A percentile compares a stretch with the other conserved stretches of the same genome.
Conservation (phyloP, 805 yeast genomes). For the Starmerella vaccinii region DNA sequence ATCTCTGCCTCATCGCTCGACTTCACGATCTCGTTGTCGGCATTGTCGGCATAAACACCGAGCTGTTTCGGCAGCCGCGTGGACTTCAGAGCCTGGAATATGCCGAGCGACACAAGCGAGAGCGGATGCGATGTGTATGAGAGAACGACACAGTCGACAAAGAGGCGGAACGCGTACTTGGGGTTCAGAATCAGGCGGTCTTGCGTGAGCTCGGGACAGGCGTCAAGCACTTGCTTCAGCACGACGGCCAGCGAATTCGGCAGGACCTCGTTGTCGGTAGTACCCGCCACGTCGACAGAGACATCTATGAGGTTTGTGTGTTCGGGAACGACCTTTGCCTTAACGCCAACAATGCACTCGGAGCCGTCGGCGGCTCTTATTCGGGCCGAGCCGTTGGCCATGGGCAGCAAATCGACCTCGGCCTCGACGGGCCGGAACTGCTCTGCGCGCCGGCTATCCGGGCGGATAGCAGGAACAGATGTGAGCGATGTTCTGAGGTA, state of each 20-base stretch:
- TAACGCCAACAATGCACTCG: constrained; percentile 86
- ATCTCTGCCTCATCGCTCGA: constrained; percentile 54
- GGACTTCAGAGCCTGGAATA: constrained; percentile 69
- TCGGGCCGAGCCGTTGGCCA: constrained; percentile 87
- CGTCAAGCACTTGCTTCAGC: constrained; percentile 38
- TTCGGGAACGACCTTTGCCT: constrained; percentile 58
- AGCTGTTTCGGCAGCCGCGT: constrained; percentile 65
- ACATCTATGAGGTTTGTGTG: constrained; percentile 46
- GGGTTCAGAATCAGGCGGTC: constrained; percentile 44
- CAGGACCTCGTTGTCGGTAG: constrained; percentile 66
- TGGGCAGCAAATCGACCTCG: constrained; percentile 66
- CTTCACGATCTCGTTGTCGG: constrained; percentile 33
- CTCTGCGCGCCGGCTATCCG: constrained; percentile 66
- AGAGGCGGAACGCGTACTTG: constrained; percentile 65
- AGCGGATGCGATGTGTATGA: constrained; percentile 74
- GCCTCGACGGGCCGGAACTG: constrained; percentile 86
- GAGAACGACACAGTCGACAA: constrained; percentile 67
- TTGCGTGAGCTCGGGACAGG: constrained; percentile 37
- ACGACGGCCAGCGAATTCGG: constrained; percentile 54
- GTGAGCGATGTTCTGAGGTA: constrained; percentile 66
- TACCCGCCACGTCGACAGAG: constrained; percentile 59
- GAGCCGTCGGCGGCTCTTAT: constrained; percentile 79
- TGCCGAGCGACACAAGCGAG: constrained; percentile 66
- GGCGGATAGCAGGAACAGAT: constrained; percentile 54
- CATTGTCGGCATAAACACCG: constrained; percentile 37